Conservation (phyloP, 257 asterid genomes). For the Gentiana straminea region DNA sequence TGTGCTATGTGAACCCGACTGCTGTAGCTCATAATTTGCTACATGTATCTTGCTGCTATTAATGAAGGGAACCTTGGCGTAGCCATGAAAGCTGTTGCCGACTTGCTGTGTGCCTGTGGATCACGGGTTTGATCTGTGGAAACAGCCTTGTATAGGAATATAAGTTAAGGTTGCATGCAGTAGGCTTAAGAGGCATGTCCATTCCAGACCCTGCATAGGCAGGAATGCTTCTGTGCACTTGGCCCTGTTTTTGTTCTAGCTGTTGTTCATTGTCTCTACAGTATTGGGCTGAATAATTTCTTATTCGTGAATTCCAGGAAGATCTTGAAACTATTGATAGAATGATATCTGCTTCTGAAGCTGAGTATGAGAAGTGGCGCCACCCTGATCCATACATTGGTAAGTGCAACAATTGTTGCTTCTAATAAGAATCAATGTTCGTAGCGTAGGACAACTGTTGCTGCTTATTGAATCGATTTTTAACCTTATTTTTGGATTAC, state of each 20-base stretch:
- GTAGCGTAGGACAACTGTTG: not conserved
- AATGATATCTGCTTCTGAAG: slow-evolving; percentile 68
- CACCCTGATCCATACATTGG: slow-evolving; percentile 98
- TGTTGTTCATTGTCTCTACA: not conserved
- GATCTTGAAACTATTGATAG: slow-evolving; percentile 75
- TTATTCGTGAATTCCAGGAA: slow-evolving; percentile 44
- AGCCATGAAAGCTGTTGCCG: no score
- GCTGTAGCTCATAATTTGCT: no score
- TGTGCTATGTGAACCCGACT: no score
- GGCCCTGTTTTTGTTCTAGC: not conserved
- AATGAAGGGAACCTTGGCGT: no score
- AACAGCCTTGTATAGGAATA: no score
- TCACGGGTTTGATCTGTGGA: no score
- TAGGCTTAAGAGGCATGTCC: no score
- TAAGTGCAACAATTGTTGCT: slow-evolving; percentile 18
- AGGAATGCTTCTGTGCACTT: no score
- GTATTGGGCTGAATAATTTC: slow-evolving; percentile 1
- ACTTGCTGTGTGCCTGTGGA: no score
- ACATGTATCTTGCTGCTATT: not conserved
- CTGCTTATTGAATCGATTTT: not conserved
- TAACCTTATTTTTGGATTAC: slow-evolving; percentile 21
- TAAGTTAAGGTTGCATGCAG: no score
- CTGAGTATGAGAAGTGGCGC: slow-evolving; percentile 60
- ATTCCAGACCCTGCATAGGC: no score
- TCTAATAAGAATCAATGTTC: not conserved